Evolutionary conservation across 768 basidiomycete species (phyloP).

Genomic region (Tulasnella calospora): DNA sequence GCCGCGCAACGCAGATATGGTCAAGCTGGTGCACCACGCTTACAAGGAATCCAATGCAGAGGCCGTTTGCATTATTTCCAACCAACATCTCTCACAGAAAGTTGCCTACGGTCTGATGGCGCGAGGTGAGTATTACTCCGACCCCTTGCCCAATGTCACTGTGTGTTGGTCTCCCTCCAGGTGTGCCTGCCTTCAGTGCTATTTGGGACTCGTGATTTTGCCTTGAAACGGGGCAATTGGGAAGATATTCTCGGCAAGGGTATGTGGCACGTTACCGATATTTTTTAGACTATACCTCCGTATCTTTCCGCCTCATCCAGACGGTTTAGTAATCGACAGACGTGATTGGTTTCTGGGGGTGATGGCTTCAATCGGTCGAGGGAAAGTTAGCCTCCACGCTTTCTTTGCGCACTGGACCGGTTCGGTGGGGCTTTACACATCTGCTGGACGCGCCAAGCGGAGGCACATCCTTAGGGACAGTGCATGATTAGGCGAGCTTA

Average conservation of each 20-base stretch:
- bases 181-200: slow-evolving; percentile 24
- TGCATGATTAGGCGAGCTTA: not conserved
- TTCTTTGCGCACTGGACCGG: not conserved
- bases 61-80: slow-evolving; percentile 27
- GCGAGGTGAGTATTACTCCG: not conserved
- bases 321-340: no score
- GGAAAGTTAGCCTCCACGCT: not conserved
- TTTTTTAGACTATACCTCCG: not conserved
- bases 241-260: not conserved
- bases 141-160: not conserved
- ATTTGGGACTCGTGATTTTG: slow-evolving; percentile 24
- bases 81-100: slow-evolving; percentile 25
- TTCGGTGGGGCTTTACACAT: no score
- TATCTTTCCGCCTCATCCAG: not conserved
- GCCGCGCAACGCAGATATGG: not conserved
- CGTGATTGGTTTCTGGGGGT: no score
- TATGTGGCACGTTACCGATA: not conserved
- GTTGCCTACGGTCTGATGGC: slow-evolving; percentile 27
- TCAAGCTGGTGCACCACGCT: slow-evolving; percentile 23
- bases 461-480: not conserved
- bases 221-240: not conserved
- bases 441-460: not conserved
- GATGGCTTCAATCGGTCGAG: no score
- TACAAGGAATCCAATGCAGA: slow-evolving; percentile 27
- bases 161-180: not conserved